Base-by-base conservation (phyloP, 768 basidiomycete species). In the Phylloporus scabripes region DNA sequence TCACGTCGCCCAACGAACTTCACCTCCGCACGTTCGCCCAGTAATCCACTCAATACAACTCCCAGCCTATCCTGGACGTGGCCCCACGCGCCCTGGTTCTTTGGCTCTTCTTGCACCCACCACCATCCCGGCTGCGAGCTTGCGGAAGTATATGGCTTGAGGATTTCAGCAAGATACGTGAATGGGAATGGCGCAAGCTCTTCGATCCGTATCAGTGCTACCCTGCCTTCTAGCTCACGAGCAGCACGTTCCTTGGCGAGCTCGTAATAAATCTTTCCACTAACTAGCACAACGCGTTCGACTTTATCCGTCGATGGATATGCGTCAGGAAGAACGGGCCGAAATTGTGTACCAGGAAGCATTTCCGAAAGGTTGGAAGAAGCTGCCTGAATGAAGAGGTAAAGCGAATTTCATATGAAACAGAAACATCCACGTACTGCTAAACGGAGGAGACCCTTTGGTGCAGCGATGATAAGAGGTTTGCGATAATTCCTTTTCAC, bases 171-270 rank as follows among this genome's bases (percentile, higher is more conserved):
- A 0, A 93, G 68, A 20, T 70, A 69, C 0, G 61, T 49, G 64
- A 89, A 92, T 0, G 93, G 92, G 79, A 96, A 95, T 0, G 92
- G 93, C 7, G 83, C 80, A 2, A 95, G 73, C 62, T 94, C 92
- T 61, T 95, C 90, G 37, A 92, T 59, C n/a, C 88, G 80, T 26
- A 92, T 67, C 47, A 94, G 71, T 0, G 85, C 85, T 1, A 92
- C 77, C 0, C 66, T 59, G 39, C 74, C 71, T 14, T 74, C 68
- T 7, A 83, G 62, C 1, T 70, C 70, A 0, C 70, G 64, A 5
- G 73, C 65, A 31, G 79, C 68, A 7, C 90, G 81, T 49, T 85
- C 80, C 54, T 85, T 88, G 53, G 77, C 68, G 12, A 95, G 80
- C 18, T 93, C 90, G 67, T 94, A 94, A 69, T 90, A 95, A 1